These are phyloP conservation scores for Hanseniaspora pseudoguilliermondii DNA, from an alignment of 805 yeast genomes.

Conservation along the genomic window DNA sequence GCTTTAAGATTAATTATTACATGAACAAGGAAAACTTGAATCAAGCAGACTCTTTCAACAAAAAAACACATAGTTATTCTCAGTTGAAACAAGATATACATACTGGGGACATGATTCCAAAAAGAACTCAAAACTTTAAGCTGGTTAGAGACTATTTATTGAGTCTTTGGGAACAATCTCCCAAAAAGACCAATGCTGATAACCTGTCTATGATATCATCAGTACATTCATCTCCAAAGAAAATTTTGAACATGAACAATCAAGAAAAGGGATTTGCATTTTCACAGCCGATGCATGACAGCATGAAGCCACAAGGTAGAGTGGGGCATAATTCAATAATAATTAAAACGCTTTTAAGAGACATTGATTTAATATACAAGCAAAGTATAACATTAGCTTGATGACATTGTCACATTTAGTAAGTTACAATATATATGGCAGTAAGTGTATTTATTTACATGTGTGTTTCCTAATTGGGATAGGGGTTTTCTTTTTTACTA, in stretches of 20 bases:
- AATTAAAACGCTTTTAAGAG: constrained; percentile 25
- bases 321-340: constrained; percentile 27
- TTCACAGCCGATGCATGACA: background rate
- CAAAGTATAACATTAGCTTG: constrained; percentile 12
- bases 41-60: background rate
- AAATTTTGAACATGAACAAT: constrained; percentile 12
- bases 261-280: constrained; percentile 2
- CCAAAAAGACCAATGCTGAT: constrained; percentile 14
- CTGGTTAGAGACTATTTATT: constrained; percentile 5
- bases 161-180: constrained; percentile 9
- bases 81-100: background rate
- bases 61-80: background rate
- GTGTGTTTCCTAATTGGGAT: background rate
- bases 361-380: constrained; percentile 17
- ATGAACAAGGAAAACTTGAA: background rate
- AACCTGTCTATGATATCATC: background rate
- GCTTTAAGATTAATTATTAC: constrained; percentile 12
- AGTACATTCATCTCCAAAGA: constrained; percentile 22
- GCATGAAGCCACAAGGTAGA: constrained; percentile 14
- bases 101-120: background rate
- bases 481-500: no score
- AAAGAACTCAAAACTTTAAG: constrained; percentile 7
- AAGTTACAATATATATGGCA: background rate
- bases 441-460: background rate
- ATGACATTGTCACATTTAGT: background rate